Base-by-base conservation (phyloP, 2,329 filamentous ascomycete genomes). In the Arthroderma sp. region DNA sequence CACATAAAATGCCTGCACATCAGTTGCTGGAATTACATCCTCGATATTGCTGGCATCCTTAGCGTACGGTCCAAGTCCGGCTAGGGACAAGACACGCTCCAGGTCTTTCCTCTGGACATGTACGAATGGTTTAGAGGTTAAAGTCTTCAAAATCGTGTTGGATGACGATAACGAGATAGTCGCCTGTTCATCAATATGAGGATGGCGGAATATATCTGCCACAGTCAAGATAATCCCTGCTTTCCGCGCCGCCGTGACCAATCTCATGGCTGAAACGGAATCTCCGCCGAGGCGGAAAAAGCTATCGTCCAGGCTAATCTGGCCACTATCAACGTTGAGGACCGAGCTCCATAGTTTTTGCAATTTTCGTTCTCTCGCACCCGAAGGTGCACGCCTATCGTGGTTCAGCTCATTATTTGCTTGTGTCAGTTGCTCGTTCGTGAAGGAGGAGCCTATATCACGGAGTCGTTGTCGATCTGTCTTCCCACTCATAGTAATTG, bases 191-290 rank as follows among this genome's bases (percentile, higher is more conserved):
- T 33, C 37, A 11, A 54, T 28, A 13, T 52, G 56, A 13, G 58
- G 58, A 23, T 41, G 25, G 21, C 31, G 19, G 21, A 60, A 58
- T 11, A 60, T 52, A n/a, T 58, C 53, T 11, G 41, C 41, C 21
- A 60, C 58, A 17, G 49, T 51, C 8, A 58, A 9, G 13, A 41
- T 31, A 2, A 60, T 43, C 0, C 75, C 76, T 8, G 76, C 73
- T 1, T 72, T 69, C 21, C 80, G 71, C 1, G 66, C 65, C 11
- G 51, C 39, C 8, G 65, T 61, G 17, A 53, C 56, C n/a, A 54
- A 11, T 39, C 35, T 53, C 59, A 60, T 60, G 13, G 59, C 59
- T 7, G 56, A 52, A n/a, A 60, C 49, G 1, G 59, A 60, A 56
- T 60, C 59, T 25, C 59, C 56, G 15, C 59, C 59, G 28, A 60